Percentiles rank a stretch among this genome's conserved stretches.
Evolutionary conservation across 257 asterid genomes (phyloP).

Genomic region (Rehmannia glutinosa): DNA sequence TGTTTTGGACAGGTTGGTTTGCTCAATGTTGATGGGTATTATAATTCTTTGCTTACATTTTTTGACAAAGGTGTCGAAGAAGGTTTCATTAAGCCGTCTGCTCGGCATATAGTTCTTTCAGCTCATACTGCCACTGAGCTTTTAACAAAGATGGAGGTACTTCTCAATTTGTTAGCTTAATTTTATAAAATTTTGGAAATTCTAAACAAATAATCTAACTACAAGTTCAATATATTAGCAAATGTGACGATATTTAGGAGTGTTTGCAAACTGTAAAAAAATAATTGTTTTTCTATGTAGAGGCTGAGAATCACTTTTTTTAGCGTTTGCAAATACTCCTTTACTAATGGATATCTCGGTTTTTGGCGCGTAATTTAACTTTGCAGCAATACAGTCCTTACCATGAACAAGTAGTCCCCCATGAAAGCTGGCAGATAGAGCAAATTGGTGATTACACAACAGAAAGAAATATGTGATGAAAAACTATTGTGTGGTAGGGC

Average conservation of each 20-base stretch:
- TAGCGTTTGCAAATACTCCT: too few species aligned
- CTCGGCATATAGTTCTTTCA: constrained; percentile 78
- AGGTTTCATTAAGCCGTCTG: constrained; percentile 87
- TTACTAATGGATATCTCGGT: too few species aligned
- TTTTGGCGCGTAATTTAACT: constrained; percentile 13
- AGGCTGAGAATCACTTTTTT: too few species aligned
- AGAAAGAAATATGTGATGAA: constrained; percentile 35
- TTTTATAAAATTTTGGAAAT: too few species aligned
- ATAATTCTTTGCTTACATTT: constrained; percentile 63
- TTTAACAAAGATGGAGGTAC: constrained; percentile 81
- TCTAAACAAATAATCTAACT: too few species aligned
- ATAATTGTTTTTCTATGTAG: too few species aligned
- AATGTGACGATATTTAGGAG: too few species aligned
- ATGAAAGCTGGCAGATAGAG: constrained; percentile 88
- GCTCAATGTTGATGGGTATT: constrained; percentile 90
- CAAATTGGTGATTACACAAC: constrained; percentile 54
- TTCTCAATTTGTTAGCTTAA: too few species aligned
- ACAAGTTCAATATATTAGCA: too few species aligned
- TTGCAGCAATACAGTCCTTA: constrained; percentile 63
- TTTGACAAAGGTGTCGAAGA: too few species aligned
- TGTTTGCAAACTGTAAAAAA: too few species aligned
- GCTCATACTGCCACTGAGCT: constrained; percentile 82
- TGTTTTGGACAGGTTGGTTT: constrained; percentile 71
- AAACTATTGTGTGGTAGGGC: too few species aligned
- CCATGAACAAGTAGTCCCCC: constrained; percentile 76